A percentile compares a stretch with the other conserved stretches of the same genome.
These are phyloP conservation scores for Debaryomyces castellii DNA, from an alignment of 805 yeast species.

Conservation along the genomic window DNA sequence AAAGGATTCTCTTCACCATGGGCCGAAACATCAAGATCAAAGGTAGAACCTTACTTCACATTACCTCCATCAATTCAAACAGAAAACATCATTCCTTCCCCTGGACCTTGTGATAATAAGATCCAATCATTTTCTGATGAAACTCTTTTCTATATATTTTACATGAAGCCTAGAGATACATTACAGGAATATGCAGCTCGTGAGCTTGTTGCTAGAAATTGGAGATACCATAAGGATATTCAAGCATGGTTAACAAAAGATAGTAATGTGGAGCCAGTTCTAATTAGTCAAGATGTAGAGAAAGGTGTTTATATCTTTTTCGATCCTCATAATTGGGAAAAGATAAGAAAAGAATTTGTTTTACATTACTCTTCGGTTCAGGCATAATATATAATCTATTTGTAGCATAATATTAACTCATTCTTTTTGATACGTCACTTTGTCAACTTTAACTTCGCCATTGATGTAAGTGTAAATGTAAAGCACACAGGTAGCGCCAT, in stretches of 20 bases:
- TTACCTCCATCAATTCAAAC: constrained; percentile 51
- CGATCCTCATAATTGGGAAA: constrained; percentile 95
- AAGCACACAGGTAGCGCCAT: constrained; percentile 71
- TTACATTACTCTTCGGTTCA: constrained; percentile 46
- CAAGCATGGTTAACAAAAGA: constrained; percentile 97
- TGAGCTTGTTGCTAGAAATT: constrained; percentile 86
- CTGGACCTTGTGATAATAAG: constrained; percentile 48
- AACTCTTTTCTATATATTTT: constrained; percentile 88
- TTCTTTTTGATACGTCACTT: constrained; percentile 50
- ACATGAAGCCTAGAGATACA: constrained; percentile 88
- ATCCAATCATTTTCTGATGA: constrained; percentile 77
- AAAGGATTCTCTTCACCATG: constrained; percentile 86
- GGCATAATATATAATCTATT: constrained; percentile 15
- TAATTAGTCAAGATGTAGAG: constrained; percentile 77
- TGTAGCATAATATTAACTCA: constrained; percentile 7
- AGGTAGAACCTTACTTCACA: constrained; percentile 80
- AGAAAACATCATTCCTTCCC: constrained; percentile 34
- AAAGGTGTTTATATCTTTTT: constrained; percentile 91
- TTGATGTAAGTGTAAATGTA: constrained; percentile 81
- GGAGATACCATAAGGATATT: constrained; percentile 95
- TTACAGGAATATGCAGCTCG: constrained; percentile 92
- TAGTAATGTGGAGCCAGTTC: constrained; percentile 83
- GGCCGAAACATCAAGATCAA: constrained; percentile 87
- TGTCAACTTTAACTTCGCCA: constrained; percentile 88
- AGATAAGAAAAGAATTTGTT: constrained; percentile 70